phyloP scores from a whole-genome alignment of 495 filamentous ascomycete genomes.

The Immersiella caudata region DNA sequence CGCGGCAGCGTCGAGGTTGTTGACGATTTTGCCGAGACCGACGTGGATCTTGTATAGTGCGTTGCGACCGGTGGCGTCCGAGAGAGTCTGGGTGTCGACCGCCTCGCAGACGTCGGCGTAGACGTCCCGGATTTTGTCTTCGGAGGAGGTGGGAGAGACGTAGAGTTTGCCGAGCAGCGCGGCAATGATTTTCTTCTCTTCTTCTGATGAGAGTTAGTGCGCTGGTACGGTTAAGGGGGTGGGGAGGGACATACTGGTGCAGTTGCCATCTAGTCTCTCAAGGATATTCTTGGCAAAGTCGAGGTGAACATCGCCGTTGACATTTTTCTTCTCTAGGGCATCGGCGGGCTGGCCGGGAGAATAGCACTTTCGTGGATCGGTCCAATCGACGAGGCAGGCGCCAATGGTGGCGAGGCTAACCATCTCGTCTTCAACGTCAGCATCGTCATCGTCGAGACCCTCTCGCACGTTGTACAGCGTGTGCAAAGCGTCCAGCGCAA shows the following conservation, averaged over 20 bases:
- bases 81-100: conserved; percentile 69
- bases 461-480: conserved; percentile 67
- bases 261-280: conserved; percentile 55
- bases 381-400: conserved; percentile 90
- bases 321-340: conserved; percentile 56
- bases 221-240: conserved; percentile 30
- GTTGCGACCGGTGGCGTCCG: conserved; percentile 72
- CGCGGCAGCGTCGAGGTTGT: conserved; percentile 49
- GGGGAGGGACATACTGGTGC: conserved; percentile 60
- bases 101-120: conserved; percentile 64
- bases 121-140: conserved; percentile 50
- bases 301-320: conserved; percentile 69
- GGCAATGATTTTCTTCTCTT: conserved; percentile 83
- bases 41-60: conserved; percentile 79
- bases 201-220: conserved; percentile 50
- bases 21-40: conserved; percentile 62
- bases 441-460: conserved; percentile 73
- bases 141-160: conserved; percentile 62
- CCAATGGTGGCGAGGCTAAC: conserved; percentile 72
- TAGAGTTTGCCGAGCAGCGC: conserved; percentile 81
- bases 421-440: conserved; percentile 80
- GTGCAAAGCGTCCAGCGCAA: conserved; percentile 71
- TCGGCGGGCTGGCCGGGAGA: conserved; percentile 62
- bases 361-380: conserved; percentile 86
- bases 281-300: conserved; percentile 66